phyloP scores from a whole-genome alignment of 208 protist species.

The Strigomonas oncopelti region DNA sequence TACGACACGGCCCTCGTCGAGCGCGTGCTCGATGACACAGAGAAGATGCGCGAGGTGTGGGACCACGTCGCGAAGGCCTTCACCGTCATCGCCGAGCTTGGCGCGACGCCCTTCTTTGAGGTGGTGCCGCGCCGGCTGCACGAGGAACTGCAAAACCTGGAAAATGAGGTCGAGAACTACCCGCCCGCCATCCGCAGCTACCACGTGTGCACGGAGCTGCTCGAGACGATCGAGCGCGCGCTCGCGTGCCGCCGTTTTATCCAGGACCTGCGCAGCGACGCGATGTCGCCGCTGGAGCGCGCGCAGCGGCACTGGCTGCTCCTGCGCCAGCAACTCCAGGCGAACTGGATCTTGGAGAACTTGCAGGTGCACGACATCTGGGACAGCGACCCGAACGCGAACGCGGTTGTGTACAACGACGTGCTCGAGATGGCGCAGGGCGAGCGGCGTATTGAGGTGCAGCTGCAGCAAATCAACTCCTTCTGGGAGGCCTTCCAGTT shows the following conservation, averaged over 20 bases:
- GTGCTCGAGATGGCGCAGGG: constrained; percentile 87
- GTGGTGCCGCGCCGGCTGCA: constrained; percentile 88
- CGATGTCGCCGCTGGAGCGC: constrained; percentile 85
- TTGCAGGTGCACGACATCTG: constrained; percentile 89
- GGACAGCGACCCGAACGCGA: constrained; percentile 84
- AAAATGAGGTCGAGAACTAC: constrained; percentile 51
- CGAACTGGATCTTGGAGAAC: constrained; percentile 78
- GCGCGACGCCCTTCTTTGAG: constrained; percentile 90
- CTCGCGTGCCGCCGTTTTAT: constrained; percentile 73
- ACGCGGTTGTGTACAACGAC: constrained; percentile 92
- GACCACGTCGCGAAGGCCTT: constrained; percentile 72
- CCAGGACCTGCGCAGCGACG: constrained; percentile 91
- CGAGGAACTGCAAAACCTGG: constrained; percentile 67
- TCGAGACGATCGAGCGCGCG: constrained; percentile 33
- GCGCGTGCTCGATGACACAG: constrained; percentile 76
- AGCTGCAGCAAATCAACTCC: constrained; percentile 83
- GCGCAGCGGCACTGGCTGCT: constrained; percentile 69
- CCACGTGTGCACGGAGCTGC: constrained; percentile 47
- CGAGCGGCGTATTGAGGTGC: constrained; percentile 83
- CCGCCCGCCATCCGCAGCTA: constrained; percentile 58
- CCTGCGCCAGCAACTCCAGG: constrained; percentile 88
- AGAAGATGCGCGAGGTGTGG: constrained; percentile 91
- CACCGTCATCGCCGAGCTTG: constrained; percentile 72
- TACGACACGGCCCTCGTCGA: constrained; percentile 53
- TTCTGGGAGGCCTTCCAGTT: constrained; percentile 93